phyloP scores from a whole-genome alignment of 2,329 filamentous ascomycete species.

The Colletotrichum higginsianum region DNA sequence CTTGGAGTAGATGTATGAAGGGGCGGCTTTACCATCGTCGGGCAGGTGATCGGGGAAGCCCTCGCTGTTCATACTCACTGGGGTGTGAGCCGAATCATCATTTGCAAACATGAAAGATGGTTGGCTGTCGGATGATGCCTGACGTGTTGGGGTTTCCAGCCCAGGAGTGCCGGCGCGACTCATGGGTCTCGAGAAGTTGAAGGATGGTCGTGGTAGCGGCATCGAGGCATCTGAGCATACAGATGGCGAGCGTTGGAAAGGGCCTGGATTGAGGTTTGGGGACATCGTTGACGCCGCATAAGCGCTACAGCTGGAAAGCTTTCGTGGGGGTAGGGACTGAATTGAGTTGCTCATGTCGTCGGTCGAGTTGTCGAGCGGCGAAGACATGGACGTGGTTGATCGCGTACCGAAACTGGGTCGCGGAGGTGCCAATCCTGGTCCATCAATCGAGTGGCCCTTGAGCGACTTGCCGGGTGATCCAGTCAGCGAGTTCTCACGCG shows the following conservation, averaged over 20 bases:
- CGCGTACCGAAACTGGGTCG: conserved; percentile 65
- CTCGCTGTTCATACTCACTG: conserved; percentile 81
- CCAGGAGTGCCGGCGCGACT: conserved; percentile 78
- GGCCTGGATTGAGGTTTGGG: conserved; percentile 65
- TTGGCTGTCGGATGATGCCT: conserved; percentile 78
- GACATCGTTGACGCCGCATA: conserved; percentile 63
- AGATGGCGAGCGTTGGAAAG: conserved; percentile 84
- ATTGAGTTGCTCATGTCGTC: conserved; percentile 75
- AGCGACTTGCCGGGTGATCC: conserved; percentile 62
- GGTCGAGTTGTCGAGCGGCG: conserved; percentile 76
- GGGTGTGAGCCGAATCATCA: conserved; percentile 78
- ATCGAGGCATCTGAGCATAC: conserved; percentile 85
- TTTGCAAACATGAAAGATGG: conserved; percentile 71
- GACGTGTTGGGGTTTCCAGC: conserved; percentile 71
- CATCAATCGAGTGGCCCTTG: conserved; percentile 64
- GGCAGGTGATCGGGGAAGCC: conserved; percentile 70
- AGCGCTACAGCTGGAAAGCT: conserved; percentile 78
- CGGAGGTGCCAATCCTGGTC: conserved; percentile 66
- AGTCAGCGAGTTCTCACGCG: conserved; percentile 48
- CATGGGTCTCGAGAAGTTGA: conserved; percentile 94
- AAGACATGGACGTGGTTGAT: conserved; percentile 73
- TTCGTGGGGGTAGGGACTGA: conserved; percentile 79
- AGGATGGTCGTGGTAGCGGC: conserved; percentile 78
- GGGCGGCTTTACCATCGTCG: conserved; percentile 67
- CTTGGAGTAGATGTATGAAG: conserved; percentile 89